Conservation (phyloP, 176 grass and related monocot genomes). For the Rhipidocladum racemiflorum region DNA sequence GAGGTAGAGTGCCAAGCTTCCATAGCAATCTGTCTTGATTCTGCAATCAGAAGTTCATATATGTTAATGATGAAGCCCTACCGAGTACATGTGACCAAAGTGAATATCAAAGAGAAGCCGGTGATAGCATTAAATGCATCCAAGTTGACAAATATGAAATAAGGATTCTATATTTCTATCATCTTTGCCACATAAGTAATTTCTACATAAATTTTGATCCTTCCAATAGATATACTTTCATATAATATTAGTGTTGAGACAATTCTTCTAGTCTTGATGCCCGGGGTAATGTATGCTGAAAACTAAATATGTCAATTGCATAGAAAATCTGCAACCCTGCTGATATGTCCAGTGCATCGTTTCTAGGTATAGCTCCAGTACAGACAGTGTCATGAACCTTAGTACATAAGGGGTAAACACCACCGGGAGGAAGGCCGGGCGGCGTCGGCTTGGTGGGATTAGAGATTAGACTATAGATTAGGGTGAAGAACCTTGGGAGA, state of each 20-base stretch:
- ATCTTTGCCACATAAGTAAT: not conserved
- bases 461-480: too few species aligned
- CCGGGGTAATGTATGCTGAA: conserved; percentile 11
- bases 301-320: not conserved
- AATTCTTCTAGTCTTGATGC: not conserved
- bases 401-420: too few species aligned
- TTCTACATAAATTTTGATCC: not conserved
- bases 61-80: conserved; percentile 18
- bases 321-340: not conserved
- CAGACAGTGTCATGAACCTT: too few species aligned
- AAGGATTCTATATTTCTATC: not conserved
- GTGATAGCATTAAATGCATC: conserved; percentile 3
- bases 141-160: not conserved
- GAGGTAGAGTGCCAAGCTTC: conserved; percentile 90
- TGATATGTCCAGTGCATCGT: too few species aligned
- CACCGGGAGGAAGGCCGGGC: too few species aligned
- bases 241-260: not conserved
- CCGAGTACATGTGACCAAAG: not conserved
- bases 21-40: conserved; percentile 65
- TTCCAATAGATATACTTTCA: not conserved
- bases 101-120: conserved; percentile 1
- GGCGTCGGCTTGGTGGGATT: too few species aligned
- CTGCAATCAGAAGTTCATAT: conserved; percentile 31
- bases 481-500: too few species aligned
- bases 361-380: too few species aligned